These are phyloP conservation scores for Phytophthora boehmeriae DNA, from an alignment of 352 stramenopile genomes.

Conservation along the genomic window DNA sequence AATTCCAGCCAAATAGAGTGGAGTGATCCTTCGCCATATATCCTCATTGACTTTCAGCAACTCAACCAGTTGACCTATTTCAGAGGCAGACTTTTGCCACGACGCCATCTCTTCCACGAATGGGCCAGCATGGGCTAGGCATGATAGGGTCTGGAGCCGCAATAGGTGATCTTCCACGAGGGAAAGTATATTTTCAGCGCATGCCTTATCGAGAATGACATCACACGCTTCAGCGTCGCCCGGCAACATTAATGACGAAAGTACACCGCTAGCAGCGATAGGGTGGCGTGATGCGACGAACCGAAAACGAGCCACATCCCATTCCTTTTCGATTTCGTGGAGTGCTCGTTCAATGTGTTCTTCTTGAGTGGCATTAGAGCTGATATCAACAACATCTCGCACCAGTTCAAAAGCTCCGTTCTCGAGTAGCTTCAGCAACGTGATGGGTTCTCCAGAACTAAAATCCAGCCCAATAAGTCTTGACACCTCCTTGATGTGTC, in stretches of 20 bases:
- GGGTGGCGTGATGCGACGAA: slow-evolving; percentile 42
- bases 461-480: slow-evolving; percentile 55
- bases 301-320: slow-evolving; percentile 44
- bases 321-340: slow-evolving; percentile 52
- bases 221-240: slow-evolving; percentile 13
- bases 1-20: slow-evolving; percentile 58
- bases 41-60: slow-evolving; percentile 46
- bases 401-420: slow-evolving; percentile 69
- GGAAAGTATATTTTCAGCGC: slow-evolving; percentile 47
- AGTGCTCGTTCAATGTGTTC: slow-evolving; percentile 65
- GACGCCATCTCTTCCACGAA: slow-evolving; percentile 50
- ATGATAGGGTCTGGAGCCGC: slow-evolving; percentile 54
- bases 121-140: slow-evolving; percentile 45
- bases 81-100: slow-evolving; percentile 59
- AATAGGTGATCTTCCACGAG: slow-evolving; percentile 70
- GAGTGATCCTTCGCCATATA: slow-evolving; percentile 52
- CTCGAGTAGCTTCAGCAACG: slow-evolving; percentile 74
- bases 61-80: slow-evolving; percentile 44
- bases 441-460: slow-evolving; percentile 55
- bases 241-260: slow-evolving; percentile 7
- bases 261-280: slow-evolving; percentile 6
- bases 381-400: slow-evolving; percentile 58
- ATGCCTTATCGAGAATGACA: slow-evolving; percentile 39
- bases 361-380: slow-evolving; percentile 67
- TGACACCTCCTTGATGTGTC: slow-evolving; percentile 68